Percentiles rank a stretch among this genome's conserved stretches.
Evolutionary conservation across 2,329 filamentous ascomycete species (phyloP).

Genomic region (Cladosporium sp.): DNA sequence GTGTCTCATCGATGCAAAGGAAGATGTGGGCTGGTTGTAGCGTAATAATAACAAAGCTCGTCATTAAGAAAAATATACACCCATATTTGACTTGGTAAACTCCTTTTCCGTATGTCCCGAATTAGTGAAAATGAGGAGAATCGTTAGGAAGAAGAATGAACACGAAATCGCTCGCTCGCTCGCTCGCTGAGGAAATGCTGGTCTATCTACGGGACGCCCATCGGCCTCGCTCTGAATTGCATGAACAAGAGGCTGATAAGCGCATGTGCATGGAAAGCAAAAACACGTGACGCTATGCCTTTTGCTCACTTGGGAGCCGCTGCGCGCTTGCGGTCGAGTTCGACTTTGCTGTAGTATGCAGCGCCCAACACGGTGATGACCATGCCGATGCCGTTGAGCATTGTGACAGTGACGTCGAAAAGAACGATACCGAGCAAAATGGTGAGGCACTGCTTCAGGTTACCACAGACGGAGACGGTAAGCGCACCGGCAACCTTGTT

Average conservation of each 20-base stretch:
- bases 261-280: constrained; percentile 1
- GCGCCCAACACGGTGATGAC: constrained; percentile 53
- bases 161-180: neutral
- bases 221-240: neutral
- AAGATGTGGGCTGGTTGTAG: too few species aligned
- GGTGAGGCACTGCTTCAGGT: constrained; percentile 36
- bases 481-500: constrained; percentile 37
- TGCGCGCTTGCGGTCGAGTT: constrained; percentile 46
- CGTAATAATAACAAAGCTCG: too few species aligned
- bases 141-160: too few species aligned
- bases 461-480: constrained; percentile 34
- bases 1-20: too few species aligned
- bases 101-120: too few species aligned
- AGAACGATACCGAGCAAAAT: constrained; percentile 35
- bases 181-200: neutral
- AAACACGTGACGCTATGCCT: neutral
- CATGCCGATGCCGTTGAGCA: constrained; percentile 52
- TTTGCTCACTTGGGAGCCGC: constrained; percentile 4
- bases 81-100: too few species aligned
- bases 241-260: neutral
- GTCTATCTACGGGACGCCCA: neutral
- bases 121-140: too few species aligned
- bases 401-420: constrained; percentile 31
- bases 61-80: too few species aligned
- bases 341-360: constrained; percentile 56